Percentiles rank a stretch among this genome's conserved stretches.
Evolutionary conservation across 306 rosid species (phyloP).

Genomic region (Prunus campanulata): DNA sequence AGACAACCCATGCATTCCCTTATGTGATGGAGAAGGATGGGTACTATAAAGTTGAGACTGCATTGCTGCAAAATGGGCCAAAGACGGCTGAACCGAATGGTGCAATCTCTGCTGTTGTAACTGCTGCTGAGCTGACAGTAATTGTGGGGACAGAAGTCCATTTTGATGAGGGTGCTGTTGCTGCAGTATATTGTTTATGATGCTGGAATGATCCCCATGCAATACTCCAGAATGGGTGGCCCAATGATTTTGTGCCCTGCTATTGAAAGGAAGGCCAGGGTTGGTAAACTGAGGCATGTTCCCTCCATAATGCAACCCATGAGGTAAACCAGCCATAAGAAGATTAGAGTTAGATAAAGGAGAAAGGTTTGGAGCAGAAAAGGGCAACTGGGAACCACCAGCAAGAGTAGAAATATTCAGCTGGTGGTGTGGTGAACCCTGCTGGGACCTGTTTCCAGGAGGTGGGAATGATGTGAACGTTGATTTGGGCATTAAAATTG

Average conservation of each 20-base stretch:
- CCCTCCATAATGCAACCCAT: constrained; percentile 53
- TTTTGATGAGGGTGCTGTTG: constrained; percentile 75
- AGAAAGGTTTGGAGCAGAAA: constrained; percentile 46
- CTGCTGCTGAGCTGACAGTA: constrained; percentile 45
- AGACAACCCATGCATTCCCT: constrained; percentile 70
- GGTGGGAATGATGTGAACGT: constrained; percentile 52
- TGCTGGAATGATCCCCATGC: constrained; percentile 58
- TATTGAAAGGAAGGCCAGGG: constrained; percentile 43
- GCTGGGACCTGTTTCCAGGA: constrained; percentile 43
- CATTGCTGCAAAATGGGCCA: constrained; percentile 53
- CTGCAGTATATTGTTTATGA: constrained; percentile 70
- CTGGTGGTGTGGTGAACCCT: constrained; percentile 61
- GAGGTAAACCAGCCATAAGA: constrained; percentile 48
- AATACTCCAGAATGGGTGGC: constrained; percentile 45
- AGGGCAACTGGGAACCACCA: constrained; percentile 45
- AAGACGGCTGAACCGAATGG: constrained; percentile 49
- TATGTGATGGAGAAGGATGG: constrained; percentile 60
- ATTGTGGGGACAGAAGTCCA: constrained; percentile 51
- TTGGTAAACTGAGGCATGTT: constrained; percentile 51
- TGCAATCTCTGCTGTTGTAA: constrained; percentile 57
- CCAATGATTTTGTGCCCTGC: constrained; percentile 49
- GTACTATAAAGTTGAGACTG: constrained; percentile 48
- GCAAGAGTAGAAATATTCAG: constrained; percentile 41
- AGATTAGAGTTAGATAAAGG: constrained; percentile 46
- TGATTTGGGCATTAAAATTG: constrained; percentile 56